A percentile compares a stretch with the other conserved stretches of the same genome.
phyloP scores from a whole-genome alignment of 345 rosid species.

The Salix purpurea region DNA sequence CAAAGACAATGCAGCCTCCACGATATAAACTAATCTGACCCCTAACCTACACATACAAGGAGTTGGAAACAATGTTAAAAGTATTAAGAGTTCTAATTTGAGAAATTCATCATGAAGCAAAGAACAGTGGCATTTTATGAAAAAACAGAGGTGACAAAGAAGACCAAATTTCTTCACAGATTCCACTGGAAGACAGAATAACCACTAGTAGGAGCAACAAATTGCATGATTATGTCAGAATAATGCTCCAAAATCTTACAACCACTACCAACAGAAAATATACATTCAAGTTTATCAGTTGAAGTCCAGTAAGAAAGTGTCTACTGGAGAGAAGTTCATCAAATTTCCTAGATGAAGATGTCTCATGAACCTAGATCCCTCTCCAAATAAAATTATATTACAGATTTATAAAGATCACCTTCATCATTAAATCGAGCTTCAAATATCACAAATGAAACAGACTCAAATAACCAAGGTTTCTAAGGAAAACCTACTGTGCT shows the following conservation, averaged over 20 bases:
- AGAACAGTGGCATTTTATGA: neutral
- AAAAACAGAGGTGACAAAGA: conserved; percentile 1
- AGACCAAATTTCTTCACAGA: neutral
- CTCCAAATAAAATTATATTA: neutral
- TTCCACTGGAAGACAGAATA: neutral
- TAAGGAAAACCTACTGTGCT: neutral
- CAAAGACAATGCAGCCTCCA: conserved; percentile 86
- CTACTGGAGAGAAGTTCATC: neutral
- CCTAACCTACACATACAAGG: conserved; percentile 63
- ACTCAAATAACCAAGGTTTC: neutral
- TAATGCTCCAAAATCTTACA: neutral
- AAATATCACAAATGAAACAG: neutral
- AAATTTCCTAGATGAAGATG: neutral
- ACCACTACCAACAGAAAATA: neutral
- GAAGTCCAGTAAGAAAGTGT: neutral
- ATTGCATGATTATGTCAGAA: neutral
- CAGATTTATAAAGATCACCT: neutral
- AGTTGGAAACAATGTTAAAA: neutral
- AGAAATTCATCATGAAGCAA: conserved; percentile 12
- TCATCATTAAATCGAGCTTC: conserved; percentile 2
- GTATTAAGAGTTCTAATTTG: neutral
- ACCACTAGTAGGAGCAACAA: neutral
- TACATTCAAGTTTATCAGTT: neutral
- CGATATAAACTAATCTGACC: conserved; percentile 85
- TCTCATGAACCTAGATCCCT: neutral